Conservation (phyloP, 2,329 filamentous ascomycete genomes). For the Neoascochyta sp. region DNA sequence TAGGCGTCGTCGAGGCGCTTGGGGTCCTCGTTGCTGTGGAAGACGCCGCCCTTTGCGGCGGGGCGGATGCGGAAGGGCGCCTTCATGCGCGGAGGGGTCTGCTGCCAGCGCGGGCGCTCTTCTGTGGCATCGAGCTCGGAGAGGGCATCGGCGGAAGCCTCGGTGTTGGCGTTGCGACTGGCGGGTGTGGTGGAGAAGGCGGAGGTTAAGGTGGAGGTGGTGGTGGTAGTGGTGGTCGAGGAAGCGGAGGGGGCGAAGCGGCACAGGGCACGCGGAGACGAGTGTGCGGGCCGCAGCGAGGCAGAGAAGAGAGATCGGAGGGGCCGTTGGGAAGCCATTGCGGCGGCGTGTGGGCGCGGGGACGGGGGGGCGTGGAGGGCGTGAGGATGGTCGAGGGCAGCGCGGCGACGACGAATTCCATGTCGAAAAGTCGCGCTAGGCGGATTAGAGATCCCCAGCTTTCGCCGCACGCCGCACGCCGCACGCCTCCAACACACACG, state of each 20-base stretch:
- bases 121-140: constrained; percentile 32
- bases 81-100: constrained; percentile 47
- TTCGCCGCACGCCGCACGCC: constrained; percentile 6
- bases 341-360: constrained; percentile 9
- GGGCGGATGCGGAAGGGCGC: constrained; percentile 55
- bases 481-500: too few species aligned
- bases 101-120: constrained; percentile 48
- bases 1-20: constrained; percentile 74
- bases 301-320: constrained; percentile 33
- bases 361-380: constrained; percentile 8
- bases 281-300: too few species aligned
- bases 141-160: too few species aligned
- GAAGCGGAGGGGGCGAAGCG: constrained; percentile 19
- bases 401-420: background rate
- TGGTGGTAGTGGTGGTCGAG: too few species aligned
- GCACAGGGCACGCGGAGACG: constrained; percentile 24
- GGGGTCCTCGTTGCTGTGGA: constrained; percentile 72
- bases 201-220: constrained; percentile 39
- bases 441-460: constrained; percentile 14
- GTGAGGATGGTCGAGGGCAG: constrained; percentile 7
- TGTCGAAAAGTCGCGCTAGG: constrained; percentile 28
- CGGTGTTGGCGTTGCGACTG: constrained; percentile 18
- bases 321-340: constrained; percentile 50
- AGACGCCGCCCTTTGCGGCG: constrained; percentile 55
- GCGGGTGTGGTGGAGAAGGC: constrained; percentile 31